These are phyloP conservation scores for Talaromyces atroroseus DNA, from an alignment of 2,329 filamentous ascomycete species.

Conservation along the genomic window DNA sequence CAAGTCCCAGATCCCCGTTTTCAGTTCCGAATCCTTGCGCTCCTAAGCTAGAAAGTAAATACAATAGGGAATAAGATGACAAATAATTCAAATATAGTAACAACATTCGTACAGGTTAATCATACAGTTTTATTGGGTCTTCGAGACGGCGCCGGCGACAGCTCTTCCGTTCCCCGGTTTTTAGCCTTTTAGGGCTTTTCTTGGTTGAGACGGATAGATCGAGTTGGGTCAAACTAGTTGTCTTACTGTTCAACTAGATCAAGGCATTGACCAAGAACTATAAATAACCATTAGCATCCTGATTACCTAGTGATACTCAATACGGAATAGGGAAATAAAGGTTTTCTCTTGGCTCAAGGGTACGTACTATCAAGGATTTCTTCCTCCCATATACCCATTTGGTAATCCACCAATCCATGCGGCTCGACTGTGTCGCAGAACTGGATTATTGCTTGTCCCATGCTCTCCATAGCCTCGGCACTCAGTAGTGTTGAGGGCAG, in stretches of 20 bases:
- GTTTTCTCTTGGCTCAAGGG: neutral
- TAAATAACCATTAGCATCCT: neutral
- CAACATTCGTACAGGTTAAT: neutral
- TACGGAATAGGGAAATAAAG: neutral
- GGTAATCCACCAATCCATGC: constrained; percentile 92
- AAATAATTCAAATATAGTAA: neutral
- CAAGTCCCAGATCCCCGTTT: neutral
- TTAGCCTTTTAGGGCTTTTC: neutral
- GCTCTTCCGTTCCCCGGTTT: neutral
- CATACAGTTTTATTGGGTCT: neutral
- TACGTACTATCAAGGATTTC: constrained; percentile 70
- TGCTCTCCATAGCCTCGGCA: constrained; percentile 63
- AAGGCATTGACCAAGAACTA: constrained; percentile 10
- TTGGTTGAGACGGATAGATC: neutral
- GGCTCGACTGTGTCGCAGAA: constrained; percentile 83
- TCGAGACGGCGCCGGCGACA: neutral
- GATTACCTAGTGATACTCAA: neutral
- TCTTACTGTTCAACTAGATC: constrained; percentile 5
- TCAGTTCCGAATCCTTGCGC: neutral
- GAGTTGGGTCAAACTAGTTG: neutral
- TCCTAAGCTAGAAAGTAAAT: neutral
- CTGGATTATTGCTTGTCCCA: constrained; percentile 75
- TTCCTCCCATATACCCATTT: constrained; percentile 95
- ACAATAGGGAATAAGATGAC: neutral
- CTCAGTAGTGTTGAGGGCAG: constrained; percentile 60